Percentiles rank a stretch among this genome's conserved stretches.
Conservation (phyloP, 2,329 filamentous ascomycete species). For the Botrytis porri region DNA sequence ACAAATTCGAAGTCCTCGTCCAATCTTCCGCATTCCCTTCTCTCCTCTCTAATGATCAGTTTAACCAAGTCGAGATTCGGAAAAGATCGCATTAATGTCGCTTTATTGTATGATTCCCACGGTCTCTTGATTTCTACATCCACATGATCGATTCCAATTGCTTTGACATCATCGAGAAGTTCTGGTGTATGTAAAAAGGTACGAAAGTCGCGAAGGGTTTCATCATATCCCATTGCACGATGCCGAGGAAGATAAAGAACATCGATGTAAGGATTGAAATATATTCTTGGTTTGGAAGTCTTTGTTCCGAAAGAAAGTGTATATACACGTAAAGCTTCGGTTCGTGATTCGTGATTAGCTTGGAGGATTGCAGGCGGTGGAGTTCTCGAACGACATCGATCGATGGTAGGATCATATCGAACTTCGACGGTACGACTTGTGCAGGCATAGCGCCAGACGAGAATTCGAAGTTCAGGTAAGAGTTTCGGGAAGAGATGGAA, state of each 20-base stretch:
- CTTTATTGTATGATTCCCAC: conserved; percentile 53
- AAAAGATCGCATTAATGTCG: conserved; percentile 45
- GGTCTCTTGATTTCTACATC: conserved; percentile 44
- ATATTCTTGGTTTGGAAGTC: conserved; percentile 31
- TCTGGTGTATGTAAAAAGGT: conserved; percentile 36
- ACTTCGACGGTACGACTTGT: conserved; percentile 31
- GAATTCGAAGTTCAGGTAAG: conserved; percentile 34
- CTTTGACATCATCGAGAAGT: conserved; percentile 39
- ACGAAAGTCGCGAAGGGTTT: conserved; percentile 43
- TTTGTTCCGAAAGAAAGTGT: conserved; percentile 40
- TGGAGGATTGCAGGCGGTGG: conserved; percentile 44
- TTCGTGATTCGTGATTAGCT: conserved; percentile 44
- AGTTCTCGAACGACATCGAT: conserved; percentile 40
- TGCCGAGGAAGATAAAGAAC: conserved; percentile 39
- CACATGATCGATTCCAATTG: conserved; percentile 48
- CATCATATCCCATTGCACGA: conserved; percentile 38
- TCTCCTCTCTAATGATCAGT: conserved; percentile 27
- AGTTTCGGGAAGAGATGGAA: conserved; percentile 34
- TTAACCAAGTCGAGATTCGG: conserved; percentile 35
- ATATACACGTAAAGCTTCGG: conserved; percentile 43
- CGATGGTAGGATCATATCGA: conserved; percentile 37
- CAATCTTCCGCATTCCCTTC: background rate
- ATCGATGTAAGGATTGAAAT: conserved; percentile 36
- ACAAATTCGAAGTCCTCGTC: conserved; percentile 27
- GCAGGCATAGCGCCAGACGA: conserved; percentile 34